Conservation (phyloP, 1,139 yeast genomes). For the Suhomyces coccinellae region DNA sequence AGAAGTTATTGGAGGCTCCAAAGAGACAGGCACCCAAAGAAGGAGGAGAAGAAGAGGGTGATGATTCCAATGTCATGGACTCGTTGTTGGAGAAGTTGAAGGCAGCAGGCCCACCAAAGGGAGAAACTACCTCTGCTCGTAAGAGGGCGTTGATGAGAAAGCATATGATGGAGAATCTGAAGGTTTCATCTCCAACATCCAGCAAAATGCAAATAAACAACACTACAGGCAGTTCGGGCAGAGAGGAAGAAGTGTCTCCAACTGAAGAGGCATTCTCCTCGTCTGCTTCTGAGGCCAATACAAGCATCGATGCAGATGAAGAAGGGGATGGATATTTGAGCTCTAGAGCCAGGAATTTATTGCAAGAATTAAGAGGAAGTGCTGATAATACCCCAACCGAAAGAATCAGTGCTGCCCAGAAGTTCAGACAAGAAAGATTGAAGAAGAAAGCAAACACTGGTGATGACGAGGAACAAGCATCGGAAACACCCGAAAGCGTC, state of each 20-base stretch:
- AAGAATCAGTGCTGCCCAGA: slow-evolving; percentile 34
- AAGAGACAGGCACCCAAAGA: slow-evolving; percentile 24
- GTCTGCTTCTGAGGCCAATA: slow-evolving; percentile 7
- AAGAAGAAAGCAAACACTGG: slow-evolving; percentile 19
- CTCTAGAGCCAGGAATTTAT: slow-evolving; percentile 58
- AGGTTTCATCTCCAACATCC: slow-evolving; percentile 14
- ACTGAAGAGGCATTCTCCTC: slow-evolving; percentile 8
- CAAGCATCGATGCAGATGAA: slow-evolving; percentile 8
- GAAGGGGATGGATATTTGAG: slow-evolving; percentile 42
- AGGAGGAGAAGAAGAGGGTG: slow-evolving; percentile 27
- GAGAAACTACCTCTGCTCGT: slow-evolving; percentile 79
- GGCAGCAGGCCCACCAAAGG: slow-evolving; percentile 69
- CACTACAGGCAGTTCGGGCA: not conserved
- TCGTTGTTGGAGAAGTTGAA: slow-evolving; percentile 68
- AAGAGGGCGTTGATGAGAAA: slow-evolving; percentile 78
- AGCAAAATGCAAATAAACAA: not conserved
- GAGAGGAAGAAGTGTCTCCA: slow-evolving; percentile 14
- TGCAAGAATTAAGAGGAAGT: slow-evolving; percentile 55
- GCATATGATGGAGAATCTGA: slow-evolving; percentile 46
- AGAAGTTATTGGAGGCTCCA: slow-evolving; percentile 56
- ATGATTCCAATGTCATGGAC: slow-evolving; percentile 66
- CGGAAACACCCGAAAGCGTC: slow-evolving; percentile 5
- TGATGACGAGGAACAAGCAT: slow-evolving; percentile 11
- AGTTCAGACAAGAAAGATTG: slow-evolving; percentile 39
- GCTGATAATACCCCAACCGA: slow-evolving; percentile 23